Percentiles rank a stretch among this genome's conserved stretches.
Conservation (phyloP, 1,284 basidiomycete genomes). For the Ganoderma leucocontextum region DNA sequence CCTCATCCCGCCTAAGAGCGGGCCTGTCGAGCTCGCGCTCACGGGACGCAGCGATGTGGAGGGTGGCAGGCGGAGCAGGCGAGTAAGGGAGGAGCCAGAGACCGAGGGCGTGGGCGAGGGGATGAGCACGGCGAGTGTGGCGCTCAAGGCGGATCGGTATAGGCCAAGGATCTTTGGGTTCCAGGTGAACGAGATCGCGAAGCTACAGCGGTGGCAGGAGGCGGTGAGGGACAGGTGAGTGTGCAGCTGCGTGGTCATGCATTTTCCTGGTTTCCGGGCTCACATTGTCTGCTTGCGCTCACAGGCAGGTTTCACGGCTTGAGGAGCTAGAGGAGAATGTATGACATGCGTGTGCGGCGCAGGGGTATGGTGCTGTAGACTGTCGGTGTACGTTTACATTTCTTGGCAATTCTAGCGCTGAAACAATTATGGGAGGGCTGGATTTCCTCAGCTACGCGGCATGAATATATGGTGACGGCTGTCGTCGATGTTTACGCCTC, state of each 20-base stretch:
- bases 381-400: not conserved
- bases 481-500: not conserved
- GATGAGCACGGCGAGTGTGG: conserved; percentile 79
- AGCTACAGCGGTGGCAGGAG: conserved; percentile 92
- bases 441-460: too few relatives aligned
- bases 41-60: conserved; percentile 34
- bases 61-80: conserved; percentile 43
- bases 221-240: conserved; percentile 81
- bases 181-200: conserved; percentile 93
- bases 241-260: not conserved
- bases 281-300: conserved; percentile 1
- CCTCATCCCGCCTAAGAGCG: conserved; percentile 86
- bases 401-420: not conserved
- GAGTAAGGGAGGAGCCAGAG: conserved; percentile 59
- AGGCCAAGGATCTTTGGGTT: conserved; percentile 94
- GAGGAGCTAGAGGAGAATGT: conserved; percentile 53
- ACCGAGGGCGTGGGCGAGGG: conserved; percentile 66
- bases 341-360: not conserved
- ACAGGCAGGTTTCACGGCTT: conserved; percentile 58
- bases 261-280: not conserved
- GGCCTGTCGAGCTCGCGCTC: conserved; percentile 59
- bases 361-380: conserved; percentile 23
- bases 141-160: conserved; percentile 89
- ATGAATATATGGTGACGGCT: not conserved
- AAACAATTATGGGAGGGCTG: not conserved